These are phyloP conservation scores for Polychaeton citri DNA, from an alignment of 2,329 filamentous ascomycete species.

Conservation along the genomic window DNA sequence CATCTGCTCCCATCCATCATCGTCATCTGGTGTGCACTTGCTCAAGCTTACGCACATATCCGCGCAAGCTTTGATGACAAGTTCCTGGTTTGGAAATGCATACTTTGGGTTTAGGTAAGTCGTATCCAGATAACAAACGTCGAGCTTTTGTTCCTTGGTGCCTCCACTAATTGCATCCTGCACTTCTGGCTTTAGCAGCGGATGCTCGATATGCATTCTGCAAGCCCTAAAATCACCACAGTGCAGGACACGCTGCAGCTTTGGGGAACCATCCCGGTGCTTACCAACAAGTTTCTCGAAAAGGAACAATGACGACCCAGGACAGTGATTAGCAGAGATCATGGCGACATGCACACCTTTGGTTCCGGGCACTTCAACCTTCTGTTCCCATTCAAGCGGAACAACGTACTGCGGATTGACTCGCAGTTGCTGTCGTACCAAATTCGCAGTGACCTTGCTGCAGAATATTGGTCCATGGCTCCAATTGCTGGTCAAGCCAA, in stretches of 20 bases:
- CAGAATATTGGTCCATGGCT: constrained; percentile 92
- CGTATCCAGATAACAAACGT: constrained; percentile 92
- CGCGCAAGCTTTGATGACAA: constrained; percentile 77
- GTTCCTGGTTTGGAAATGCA: constrained; percentile 76
- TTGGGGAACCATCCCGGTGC: constrained; percentile 38
- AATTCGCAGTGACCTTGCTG: constrained; percentile 78
- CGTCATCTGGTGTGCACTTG: constrained; percentile 47
- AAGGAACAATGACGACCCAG: constrained; percentile 83
- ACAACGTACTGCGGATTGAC: constrained; percentile 80
- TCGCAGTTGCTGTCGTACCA: constrained; percentile 72
- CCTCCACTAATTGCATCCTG: constrained; percentile 59
- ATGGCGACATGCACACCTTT: constrained; percentile 79
- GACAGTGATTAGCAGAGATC: constrained; percentile 94
- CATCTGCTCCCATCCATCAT: constrained; percentile 43
- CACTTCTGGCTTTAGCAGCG: constrained; percentile 63
- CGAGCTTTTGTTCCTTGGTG: constrained; percentile 69
- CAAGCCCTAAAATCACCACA: constrained; percentile 95
- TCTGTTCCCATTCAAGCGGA: constrained; percentile 71
- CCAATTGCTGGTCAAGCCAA: constrained; percentile 81
- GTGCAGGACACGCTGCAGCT: constrained; percentile 70
- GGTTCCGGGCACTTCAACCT: constrained; percentile 65
- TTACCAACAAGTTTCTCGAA: constrained; percentile 67
- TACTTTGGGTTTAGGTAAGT: constrained; percentile 95
- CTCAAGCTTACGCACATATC: constrained; percentile 73
- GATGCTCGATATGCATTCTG: constrained; percentile 68